A percentile compares a stretch with the other conserved stretches of the same genome.
These are phyloP conservation scores for Acanthamoeba pearcei DNA, from an alignment of 208 protist species.

Conservation along the genomic window DNA sequence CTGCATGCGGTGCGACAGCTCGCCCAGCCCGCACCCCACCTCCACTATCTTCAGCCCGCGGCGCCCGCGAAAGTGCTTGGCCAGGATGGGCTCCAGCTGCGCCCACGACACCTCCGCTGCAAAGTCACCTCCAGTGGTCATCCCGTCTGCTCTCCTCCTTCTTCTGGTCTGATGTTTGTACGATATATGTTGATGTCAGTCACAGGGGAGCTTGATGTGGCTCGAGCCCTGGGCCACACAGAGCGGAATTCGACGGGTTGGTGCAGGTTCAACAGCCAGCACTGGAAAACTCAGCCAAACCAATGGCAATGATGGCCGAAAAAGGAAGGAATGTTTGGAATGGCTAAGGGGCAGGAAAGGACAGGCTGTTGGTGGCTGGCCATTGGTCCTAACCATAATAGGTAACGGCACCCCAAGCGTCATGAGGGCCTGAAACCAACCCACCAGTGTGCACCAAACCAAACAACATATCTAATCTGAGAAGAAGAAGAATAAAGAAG, in stretches of 20 bases:
- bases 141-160: not conserved
- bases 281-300: not conserved
- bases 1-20: conserved; percentile 29
- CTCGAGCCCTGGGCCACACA: no score
- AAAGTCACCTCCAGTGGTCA: conserved; percentile 24
- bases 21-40: conserved; percentile 42
- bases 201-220: no score
- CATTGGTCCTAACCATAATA: not conserved
- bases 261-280: not conserved
- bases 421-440: no score
- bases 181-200: no score
- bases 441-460: no score
- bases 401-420: not conserved
- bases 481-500: not conserved
- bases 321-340: not conserved
- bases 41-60: conserved; percentile 28
- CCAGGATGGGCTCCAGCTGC: not conserved
- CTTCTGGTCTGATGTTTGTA: not conserved
- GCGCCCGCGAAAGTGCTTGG: conserved; percentile 4
- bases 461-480: no score
- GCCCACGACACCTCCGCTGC: conserved; percentile 11
- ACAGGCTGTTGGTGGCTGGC: not conserved
- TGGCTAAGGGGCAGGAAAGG: not conserved
- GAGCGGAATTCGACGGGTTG: no score
- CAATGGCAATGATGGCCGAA: not conserved